Evolutionary conservation across 1,284 basidiomycete species (phyloP).

Genomic region (Ustilago cynodontis): DNA sequence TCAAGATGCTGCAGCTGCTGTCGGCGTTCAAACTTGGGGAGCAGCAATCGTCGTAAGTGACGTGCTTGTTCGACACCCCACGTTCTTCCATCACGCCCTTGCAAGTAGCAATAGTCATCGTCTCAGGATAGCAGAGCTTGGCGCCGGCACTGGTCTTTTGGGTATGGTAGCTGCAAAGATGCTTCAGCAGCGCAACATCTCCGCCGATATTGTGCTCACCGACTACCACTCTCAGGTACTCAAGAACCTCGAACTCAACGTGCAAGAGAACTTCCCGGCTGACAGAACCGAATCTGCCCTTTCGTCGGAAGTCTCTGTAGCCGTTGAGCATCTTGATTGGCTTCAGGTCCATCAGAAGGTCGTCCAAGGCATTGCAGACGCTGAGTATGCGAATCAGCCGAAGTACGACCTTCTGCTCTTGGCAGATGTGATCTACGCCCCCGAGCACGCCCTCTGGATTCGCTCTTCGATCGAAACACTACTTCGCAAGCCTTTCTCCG

Average conservation of each 20-base stretch:
- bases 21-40: slow-evolving; percentile 54
- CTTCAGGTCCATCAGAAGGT: slow-evolving; percentile 25
- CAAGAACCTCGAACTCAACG: slow-evolving; percentile 37
- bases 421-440: slow-evolving; percentile 50
- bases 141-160: slow-evolving; percentile 50
- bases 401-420: slow-evolving; percentile 42
- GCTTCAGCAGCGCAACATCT: slow-evolving; percentile 14
- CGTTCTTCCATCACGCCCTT: slow-evolving; percentile 30
- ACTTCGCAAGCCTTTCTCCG: slow-evolving; percentile 21
- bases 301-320: slow-evolving; percentile 20
- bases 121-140: slow-evolving; percentile 40
- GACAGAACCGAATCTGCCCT: neutral
- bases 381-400: neutral
- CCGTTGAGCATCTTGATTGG: slow-evolving; percentile 46
- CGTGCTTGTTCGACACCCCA: slow-evolving; percentile 31
- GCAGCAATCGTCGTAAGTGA: slow-evolving; percentile 47
- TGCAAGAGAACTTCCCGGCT: slow-evolving; percentile 26
- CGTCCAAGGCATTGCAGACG: neutral
- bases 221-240: slow-evolving; percentile 52
- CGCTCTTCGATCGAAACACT: slow-evolving; percentile 42
- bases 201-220: slow-evolving; percentile 43
- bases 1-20: slow-evolving; percentile 49
- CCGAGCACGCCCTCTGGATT: slow-evolving; percentile 46
- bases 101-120: neutral
- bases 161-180: slow-evolving; percentile 47